Conservation (phyloP, 2,329 filamentous ascomycete genomes). For the Didymosphaeria variabile region DNA sequence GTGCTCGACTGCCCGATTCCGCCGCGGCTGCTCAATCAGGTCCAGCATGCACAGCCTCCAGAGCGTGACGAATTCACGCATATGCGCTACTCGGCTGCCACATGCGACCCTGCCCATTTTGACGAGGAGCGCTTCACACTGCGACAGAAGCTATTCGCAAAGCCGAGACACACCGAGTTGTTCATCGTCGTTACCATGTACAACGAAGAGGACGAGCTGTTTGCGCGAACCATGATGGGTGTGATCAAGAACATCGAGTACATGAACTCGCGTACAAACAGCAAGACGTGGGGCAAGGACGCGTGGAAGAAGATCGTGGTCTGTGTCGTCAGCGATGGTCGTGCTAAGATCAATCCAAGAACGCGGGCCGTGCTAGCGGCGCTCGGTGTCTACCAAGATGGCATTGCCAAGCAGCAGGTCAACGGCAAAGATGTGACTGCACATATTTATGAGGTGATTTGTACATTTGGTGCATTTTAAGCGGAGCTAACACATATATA, state of each 20-base stretch:
- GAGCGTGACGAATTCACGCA: slow-evolving; percentile 89
- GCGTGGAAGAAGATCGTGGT: slow-evolving; percentile 99
- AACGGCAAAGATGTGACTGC: slow-evolving; percentile 96
- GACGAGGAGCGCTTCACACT: slow-evolving; percentile 89
- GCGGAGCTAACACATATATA: slow-evolving; percentile 32
- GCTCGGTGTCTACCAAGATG: slow-evolving; percentile 97
- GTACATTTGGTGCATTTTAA: slow-evolving; percentile 5
- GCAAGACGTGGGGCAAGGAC: slow-evolving; percentile 97
- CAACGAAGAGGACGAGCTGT: slow-evolving; percentile 96
- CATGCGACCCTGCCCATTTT: slow-evolving; percentile 90
- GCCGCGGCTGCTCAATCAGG: slow-evolving; percentile 83
- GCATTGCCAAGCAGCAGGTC: slow-evolving; percentile 97
- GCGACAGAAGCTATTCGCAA: slow-evolving; percentile 90
- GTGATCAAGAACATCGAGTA: slow-evolving; percentile 99
- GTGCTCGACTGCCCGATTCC: slow-evolving; percentile 97
- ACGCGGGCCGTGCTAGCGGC: slow-evolving; percentile 89
- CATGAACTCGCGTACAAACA: slow-evolving; percentile 92
- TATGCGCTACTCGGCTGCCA: slow-evolving; percentile 93
- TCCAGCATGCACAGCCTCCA: slow-evolving; percentile 79
- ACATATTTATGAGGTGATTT: slow-evolving; percentile 80
- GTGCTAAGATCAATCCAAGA: slow-evolving; percentile 93
- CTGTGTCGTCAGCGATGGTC: slow-evolving; percentile 94
- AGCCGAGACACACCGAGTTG: slow-evolving; percentile 89
- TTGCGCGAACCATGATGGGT: slow-evolving; percentile 93
- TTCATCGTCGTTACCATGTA: slow-evolving; percentile 99